Evolutionary conservation across 495 filamentous ascomycete genomes (phyloP).

Genomic region (Pyronema omphalodes): DNA sequence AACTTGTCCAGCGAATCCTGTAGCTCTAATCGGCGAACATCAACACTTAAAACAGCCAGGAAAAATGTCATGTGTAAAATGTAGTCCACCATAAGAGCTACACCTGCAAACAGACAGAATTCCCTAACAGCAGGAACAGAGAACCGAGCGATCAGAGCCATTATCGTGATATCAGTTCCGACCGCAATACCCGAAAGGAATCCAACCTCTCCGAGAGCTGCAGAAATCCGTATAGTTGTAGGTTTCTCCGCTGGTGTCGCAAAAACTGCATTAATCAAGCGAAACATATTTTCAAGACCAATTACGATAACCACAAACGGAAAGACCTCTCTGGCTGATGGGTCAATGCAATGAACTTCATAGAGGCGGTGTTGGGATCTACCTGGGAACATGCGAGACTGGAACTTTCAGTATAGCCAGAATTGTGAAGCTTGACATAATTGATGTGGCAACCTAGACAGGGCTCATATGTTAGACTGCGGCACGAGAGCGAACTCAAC

Average conservation of each 20-base stretch:
- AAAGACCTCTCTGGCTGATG: conserved; percentile 31
- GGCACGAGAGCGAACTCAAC: neutral
- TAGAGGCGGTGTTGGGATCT: conserved; percentile 7
- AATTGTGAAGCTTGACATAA: conserved; percentile 45
- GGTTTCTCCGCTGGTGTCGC: conserved; percentile 42
- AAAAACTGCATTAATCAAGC: conserved; percentile 52
- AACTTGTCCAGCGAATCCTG: conserved; percentile 31
- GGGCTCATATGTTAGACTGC: neutral
- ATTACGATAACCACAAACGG: conserved; percentile 52
- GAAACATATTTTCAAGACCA: conserved; percentile 54
- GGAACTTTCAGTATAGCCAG: conserved; percentile 43
- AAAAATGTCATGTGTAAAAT: conserved; percentile 56
- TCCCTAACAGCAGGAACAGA: conserved; percentile 43
- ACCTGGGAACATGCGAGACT: conserved; percentile 39
- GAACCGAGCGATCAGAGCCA: conserved; percentile 36
- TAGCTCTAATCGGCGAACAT: conserved; percentile 51
- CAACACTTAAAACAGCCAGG: conserved; percentile 52
- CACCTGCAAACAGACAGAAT: conserved; percentile 50
- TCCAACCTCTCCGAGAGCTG: conserved; percentile 49
- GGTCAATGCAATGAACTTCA: conserved; percentile 1
- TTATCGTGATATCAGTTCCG: conserved; percentile 39
- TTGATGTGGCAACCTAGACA: conserved; percentile 26
- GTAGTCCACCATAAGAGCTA: conserved; percentile 51
- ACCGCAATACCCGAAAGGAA: conserved; percentile 43
- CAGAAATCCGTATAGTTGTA: conserved; percentile 40